Base-by-base conservation (phyloP, 2,329 filamentous ascomycete genomes). In the Penicillium sp. region DNA sequence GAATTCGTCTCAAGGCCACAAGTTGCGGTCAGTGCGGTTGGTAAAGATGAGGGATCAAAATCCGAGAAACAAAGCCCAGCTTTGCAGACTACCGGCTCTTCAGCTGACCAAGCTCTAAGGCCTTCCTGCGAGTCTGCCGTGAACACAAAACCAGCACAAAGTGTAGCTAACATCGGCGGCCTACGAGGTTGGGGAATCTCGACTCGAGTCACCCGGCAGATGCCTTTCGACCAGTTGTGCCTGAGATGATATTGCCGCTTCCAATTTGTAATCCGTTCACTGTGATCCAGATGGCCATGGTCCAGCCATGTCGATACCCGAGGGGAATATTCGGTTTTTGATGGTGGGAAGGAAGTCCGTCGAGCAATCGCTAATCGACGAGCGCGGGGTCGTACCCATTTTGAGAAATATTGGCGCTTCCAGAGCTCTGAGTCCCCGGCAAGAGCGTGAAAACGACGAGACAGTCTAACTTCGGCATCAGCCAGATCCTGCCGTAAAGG, bases 171-270 rank as follows among this genome's bases (percentile, higher is more conserved):
- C 44, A 93, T 75, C 2, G 84, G 84, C 44, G 91, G 81, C 74
- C 88, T 72, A 58, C 82, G 78, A 1, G 81, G 76, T 48, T 83
- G 80, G 57, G 83, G 79, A 26, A 92, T 84, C 49, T 88, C 83
- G 31, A 97, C 86, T 75, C 96, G 91, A 41, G 90, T 88, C 13
- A 97, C 87, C 44, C 87, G 90, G 70, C 92, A 96, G 67, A 86
- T 88, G 0, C 94, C 95, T 64, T 85, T 87, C 1, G 91, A 86
- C 95, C 95, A 98, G 78, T 98, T 98, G 74, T 97, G 91, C 50
- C 91, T 86, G 54, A 97, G 82, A 71, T 90, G 92, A 77, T 96
- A 98, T 70, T 95, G 91, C 64, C 86, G 85, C 80, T 96, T 96
- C 93, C 93, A 97, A 72, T 95, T 87, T 51, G 86, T 88, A 21